Evolutionary conservation across 192 early-diverging fungal species (phyloP).

Genomic region (Allomyces arbusculus): DNA sequence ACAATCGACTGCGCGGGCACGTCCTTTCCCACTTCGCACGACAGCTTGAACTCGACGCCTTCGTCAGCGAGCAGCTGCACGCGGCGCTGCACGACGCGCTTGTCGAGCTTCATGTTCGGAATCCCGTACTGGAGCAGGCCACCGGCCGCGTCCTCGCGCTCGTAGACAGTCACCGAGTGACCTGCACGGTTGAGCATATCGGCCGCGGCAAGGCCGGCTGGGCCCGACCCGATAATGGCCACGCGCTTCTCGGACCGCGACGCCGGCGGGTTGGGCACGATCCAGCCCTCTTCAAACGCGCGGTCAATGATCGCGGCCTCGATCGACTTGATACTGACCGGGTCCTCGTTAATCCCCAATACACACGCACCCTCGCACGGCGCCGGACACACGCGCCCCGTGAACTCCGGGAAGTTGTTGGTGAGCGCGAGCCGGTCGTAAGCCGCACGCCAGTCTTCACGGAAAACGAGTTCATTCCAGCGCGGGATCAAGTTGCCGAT

Average conservation of each 20-base stretch:
- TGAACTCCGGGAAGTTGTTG: conserved; percentile 99
- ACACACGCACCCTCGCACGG: conserved; percentile 94
- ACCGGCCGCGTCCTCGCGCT: conserved; percentile 88
- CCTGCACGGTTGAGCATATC: conserved; percentile 97
- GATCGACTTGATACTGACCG: conserved; percentile 92
- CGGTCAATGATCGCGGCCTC: conserved; percentile 96
- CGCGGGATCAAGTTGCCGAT: conserved; percentile 98
- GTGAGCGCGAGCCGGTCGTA: conserved; percentile 82
- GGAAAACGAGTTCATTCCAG: conserved; percentile 96
- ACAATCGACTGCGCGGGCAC: conserved; percentile 46
- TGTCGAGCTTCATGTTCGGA: conserved; percentile 99
- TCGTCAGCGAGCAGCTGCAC: conserved; percentile 86
- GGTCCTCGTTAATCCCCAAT: conserved; percentile 80
- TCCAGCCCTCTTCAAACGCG: conserved; percentile 94
- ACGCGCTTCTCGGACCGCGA: conserved; percentile 62
- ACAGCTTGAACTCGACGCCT: conserved; percentile 74
- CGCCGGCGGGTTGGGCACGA: conserved; percentile 61
- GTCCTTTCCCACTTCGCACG: conserved; percentile 72
- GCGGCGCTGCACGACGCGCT: conserved; percentile 79
- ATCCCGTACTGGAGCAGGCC: conserved; percentile 97
- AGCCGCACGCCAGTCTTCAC: conserved; percentile 89
- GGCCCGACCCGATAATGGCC: conserved; percentile 86
- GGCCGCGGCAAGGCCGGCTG: conserved; percentile 83
- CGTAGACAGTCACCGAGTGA: conserved; percentile 85
- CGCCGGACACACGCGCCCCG: conserved; percentile 94